Percentiles rank a stretch among this genome's conserved stretches.
Evolutionary conservation across 495 filamentous ascomycete species (phyloP).

Genomic region (Podospora pseudoanserina): DNA sequence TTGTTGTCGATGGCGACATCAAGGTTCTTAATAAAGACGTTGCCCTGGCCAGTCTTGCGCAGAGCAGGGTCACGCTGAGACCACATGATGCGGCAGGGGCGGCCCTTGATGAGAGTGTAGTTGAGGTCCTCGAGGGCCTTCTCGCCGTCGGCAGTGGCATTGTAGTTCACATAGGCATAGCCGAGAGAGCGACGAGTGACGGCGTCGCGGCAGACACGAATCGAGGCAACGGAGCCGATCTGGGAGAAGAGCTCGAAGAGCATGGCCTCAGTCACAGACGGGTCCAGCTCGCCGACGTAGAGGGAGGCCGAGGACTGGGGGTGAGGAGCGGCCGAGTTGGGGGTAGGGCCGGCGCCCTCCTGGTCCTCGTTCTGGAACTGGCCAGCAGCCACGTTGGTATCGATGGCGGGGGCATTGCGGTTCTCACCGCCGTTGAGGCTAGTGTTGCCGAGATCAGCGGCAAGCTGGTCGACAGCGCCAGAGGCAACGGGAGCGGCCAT

Average conservation of each 20-base stretch:
- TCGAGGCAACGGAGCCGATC: conserved; percentile 97
- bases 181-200: conserved; percentile 98
- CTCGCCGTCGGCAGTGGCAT: conserved; percentile 92
- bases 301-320: conserved; percentile 91
- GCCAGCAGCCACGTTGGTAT: conserved; percentile 57
- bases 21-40: conserved; percentile 99
- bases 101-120: conserved; percentile 98
- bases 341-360: conserved; percentile 61
- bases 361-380: conserved; percentile 51
- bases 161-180: conserved; percentile 99
- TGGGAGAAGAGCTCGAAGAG: conserved; percentile 99
- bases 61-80: conserved; percentile 98
- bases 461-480: conserved; percentile 68
- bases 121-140: conserved; percentile 98
- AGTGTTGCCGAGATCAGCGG: conserved; percentile 58
- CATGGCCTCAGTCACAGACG: conserved; percentile 98
- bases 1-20: conserved; percentile 99
- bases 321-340: conserved; percentile 66
- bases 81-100: conserved; percentile 99
- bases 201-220: conserved; percentile 98
- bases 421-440: conserved; percentile 59
- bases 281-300: conserved; percentile 97
- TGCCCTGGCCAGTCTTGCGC: conserved; percentile 98
- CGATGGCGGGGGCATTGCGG: conserved; percentile 58
- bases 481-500: conserved; percentile 63